Conservation (phyloP, 768 basidiomycete genomes). For the Tubosaeta sp. region DNA sequence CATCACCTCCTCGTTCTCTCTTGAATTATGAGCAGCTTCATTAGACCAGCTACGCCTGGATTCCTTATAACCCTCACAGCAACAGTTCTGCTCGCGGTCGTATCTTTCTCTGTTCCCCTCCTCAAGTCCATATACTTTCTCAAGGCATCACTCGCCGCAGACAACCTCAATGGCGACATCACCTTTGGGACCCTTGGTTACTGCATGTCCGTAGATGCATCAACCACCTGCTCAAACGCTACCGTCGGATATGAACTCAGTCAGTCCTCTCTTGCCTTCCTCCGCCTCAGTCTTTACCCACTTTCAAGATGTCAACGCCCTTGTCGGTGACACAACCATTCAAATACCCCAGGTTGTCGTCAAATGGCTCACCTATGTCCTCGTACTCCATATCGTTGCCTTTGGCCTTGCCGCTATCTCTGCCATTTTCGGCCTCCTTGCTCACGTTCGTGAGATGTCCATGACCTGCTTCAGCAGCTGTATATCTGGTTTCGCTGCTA, state of each 20-base stretch:
- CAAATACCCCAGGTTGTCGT: conserved; percentile 79
- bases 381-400: conserved; percentile 89
- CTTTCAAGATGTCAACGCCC: conserved; percentile 67
- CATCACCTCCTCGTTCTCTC: conserved; percentile 3
- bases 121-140: conserved; percentile 90
- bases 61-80: conserved; percentile 80
- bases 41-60: conserved; percentile 88
- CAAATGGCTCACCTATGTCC: conserved; percentile 93
- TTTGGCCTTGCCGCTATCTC: conserved; percentile 68
- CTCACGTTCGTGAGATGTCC: conserved; percentile 82
- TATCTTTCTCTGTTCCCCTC: conserved; percentile 87
- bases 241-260: conserved; percentile 85
- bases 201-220: conserved; percentile 56
- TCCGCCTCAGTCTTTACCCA: conserved; percentile 4
- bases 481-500: conserved; percentile 76
- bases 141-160: conserved; percentile 55
- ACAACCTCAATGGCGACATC: conserved; percentile 53
- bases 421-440: conserved; percentile 78
- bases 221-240: conserved; percentile 71
- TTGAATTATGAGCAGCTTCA: conserved; percentile 48
- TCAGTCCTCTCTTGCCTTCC: conserved; percentile 36
- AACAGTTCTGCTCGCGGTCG: conserved; percentile 73
- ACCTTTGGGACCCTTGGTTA: conserved; percentile 91
- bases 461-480: conserved; percentile 81
- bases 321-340: conserved; percentile 68